Evolutionary conservation across 805 yeast species (phyloP), one percentile per base, ranked within the genome.

Genomic region (Yarrowia deformans): DNA sequence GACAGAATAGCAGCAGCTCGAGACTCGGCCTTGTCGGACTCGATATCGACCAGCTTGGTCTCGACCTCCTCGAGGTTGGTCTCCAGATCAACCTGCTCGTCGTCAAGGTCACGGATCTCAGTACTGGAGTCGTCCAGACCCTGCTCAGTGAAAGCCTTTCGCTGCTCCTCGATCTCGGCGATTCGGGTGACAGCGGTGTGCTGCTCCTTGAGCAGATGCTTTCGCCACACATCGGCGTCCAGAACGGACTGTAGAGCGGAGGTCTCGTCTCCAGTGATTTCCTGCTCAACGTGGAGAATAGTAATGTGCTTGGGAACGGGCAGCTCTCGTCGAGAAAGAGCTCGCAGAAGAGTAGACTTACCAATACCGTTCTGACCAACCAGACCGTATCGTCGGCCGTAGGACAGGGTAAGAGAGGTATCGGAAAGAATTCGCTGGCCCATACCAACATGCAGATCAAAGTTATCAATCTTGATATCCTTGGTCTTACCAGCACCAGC

Each of bases 361-460:
- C 99, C 99, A 74, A 95, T 93, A 94, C 99, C 99, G 82, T 95
- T 95, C 78, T 93, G 97, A 79, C 99, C 99, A 54, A 95, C 97
- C 67, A 95, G 81, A 87, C 99, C 99, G 75, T 95, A 95, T 78
- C 98, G 87, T 79, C 90, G 92, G 69, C 99, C 99, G 77, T 89
- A 89, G 37, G 97, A 88, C 72, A 95, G 84, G 0, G 97, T 88
- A 72, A 95, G 85, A 32, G 93, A 85, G 35, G 98, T 89, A 78
- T 93, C 96, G 54, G 94, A 87, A 72, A 95, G 84, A 68, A 95
- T 94, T 80, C 99, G 87, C 79, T 90, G 89, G 71, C 98, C 98
- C 70, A 91, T 96, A 70, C 99, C 98, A 70, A 95, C 98, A 76
- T 93, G 93, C 70, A 95, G 83, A 79, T 95, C 99, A 76, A 95